phyloP scores from a whole-genome alignment of 345 rosid species.

The Mallotus nudiflorus region DNA sequence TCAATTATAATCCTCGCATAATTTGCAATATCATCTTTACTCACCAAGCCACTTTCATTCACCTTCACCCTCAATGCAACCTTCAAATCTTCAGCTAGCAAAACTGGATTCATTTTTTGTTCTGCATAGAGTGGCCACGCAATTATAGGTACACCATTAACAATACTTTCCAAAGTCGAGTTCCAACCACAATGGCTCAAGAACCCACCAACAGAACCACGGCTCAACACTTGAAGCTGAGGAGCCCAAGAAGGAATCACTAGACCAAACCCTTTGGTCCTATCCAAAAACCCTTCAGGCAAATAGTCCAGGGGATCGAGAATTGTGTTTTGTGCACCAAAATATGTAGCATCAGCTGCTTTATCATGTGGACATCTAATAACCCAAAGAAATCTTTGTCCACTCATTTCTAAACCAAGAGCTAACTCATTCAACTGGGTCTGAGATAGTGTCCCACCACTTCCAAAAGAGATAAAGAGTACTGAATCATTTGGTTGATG shows the following conservation, averaged over 20 bases:
- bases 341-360: too few species aligned
- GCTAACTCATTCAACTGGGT: too few species aligned
- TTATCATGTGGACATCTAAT: too few species aligned
- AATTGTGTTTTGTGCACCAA: neutral
- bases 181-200: too few species aligned
- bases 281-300: conserved; percentile 39
- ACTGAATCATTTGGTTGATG: conserved; percentile 40
- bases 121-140: conserved; percentile 48
- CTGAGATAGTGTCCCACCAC: too few species aligned
- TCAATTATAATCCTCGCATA: conserved; percentile 25
- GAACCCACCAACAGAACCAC: too few species aligned
- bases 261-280: conserved; percentile 36
- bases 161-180: too few species aligned
- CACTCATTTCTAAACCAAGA: too few species aligned
- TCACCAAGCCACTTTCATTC: conserved; percentile 27
- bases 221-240: conserved; percentile 31
- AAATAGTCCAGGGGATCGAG: conserved; percentile 24
- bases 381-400: too few species aligned
- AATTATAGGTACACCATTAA: conserved; percentile 40
- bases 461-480: conserved; percentile 31
- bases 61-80: conserved; percentile 29
- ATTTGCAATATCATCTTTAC: too few species aligned
- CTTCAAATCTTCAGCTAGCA: conserved; percentile 32
- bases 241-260: conserved; percentile 44
- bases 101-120: conserved; percentile 33